Percentiles rank a stretch among this genome's conserved stretches.
Evolutionary conservation across 352 stramenopile species (phyloP).

Genomic region (Pythium sukuiense): DNA sequence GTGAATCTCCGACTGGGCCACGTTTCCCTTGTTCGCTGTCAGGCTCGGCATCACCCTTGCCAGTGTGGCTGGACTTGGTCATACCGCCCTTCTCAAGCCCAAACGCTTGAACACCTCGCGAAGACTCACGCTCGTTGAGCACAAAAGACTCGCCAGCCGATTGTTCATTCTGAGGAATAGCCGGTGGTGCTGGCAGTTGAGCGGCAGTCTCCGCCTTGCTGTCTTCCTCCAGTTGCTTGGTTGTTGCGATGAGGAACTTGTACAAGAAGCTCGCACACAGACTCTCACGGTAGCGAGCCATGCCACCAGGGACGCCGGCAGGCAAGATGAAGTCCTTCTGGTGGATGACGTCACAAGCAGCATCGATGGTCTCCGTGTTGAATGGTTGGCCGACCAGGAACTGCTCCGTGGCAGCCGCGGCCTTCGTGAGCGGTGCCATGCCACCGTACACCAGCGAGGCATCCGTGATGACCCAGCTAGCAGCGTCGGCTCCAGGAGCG

Average conservation of each 20-base stretch:
- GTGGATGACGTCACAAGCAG: slow-evolving; percentile 80
- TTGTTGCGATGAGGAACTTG: slow-evolving; percentile 92
- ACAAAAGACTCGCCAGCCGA: slow-evolving; percentile 65
- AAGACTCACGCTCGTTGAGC: slow-evolving; percentile 49
- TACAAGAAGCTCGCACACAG: slow-evolving; percentile 94
- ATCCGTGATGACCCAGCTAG: slow-evolving; percentile 65
- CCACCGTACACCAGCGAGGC: slow-evolving; percentile 63
- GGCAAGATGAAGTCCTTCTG: slow-evolving; percentile 90
- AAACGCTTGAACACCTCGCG: slow-evolving; percentile 57
- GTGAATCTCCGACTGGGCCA: slow-evolving; percentile 82
- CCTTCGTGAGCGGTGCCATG: slow-evolving; percentile 73
- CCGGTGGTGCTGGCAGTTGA: slow-evolving; percentile 29
- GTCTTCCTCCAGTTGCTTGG: slow-evolving; percentile 53
- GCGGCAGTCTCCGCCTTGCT: slow-evolving; percentile 17
- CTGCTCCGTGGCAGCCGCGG: slow-evolving; percentile 46
- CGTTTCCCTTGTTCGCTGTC: slow-evolving; percentile 44
- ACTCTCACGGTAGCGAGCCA: slow-evolving; percentile 94
- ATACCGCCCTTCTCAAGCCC: slow-evolving; percentile 63
- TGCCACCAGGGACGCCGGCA: slow-evolving; percentile 90
- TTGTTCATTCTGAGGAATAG: slow-evolving; percentile 37
- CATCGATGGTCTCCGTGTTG: slow-evolving; percentile 71
- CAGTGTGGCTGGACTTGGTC: slow-evolving; percentile 54
- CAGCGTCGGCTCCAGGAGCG: slow-evolving; percentile 29
- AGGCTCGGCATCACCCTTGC: slow-evolving; percentile 18
- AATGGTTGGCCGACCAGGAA: slow-evolving; percentile 87